phyloP scores from a whole-genome alignment of 495 filamentous ascomycete species.

The Rusavskia elegans region DNA sequence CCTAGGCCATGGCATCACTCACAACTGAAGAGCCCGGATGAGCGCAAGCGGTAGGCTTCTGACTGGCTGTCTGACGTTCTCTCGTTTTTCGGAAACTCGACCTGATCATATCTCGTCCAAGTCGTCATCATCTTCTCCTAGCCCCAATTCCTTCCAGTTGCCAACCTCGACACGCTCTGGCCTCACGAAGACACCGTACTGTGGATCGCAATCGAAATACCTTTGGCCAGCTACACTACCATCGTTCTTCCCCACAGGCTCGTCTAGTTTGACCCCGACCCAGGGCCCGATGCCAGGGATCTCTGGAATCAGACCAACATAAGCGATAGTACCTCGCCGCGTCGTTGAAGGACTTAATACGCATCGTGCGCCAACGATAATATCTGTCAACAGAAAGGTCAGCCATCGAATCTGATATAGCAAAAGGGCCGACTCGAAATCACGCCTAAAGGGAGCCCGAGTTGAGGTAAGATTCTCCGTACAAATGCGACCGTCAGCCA shows the following conservation, averaged over 20 bases:
- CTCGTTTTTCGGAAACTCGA: not conserved
- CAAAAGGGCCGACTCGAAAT: not conserved
- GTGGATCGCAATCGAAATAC: slow-evolving; percentile 59
- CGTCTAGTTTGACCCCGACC: slow-evolving; percentile 74
- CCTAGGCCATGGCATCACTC: too few relatives aligned
- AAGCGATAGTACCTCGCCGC: slow-evolving; percentile 69
- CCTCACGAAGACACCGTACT: slow-evolving; percentile 74
- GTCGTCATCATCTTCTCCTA: slow-evolving; percentile 49
- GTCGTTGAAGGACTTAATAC: slow-evolving; percentile 46
- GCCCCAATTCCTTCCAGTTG: slow-evolving; percentile 51
- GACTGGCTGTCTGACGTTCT: too few relatives aligned
- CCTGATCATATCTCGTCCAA: slow-evolving; percentile 53
- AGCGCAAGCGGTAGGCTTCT: too few relatives aligned
- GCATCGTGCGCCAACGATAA: slow-evolving; percentile 48
- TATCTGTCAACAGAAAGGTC: slow-evolving; percentile 16
- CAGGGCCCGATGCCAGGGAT: slow-evolving; percentile 61
- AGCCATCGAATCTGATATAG: not conserved
- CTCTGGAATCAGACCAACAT: slow-evolving; percentile 64
- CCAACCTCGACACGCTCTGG: slow-evolving; percentile 83
- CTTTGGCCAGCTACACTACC: slow-evolving; percentile 61
- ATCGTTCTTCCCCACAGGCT: slow-evolving; percentile 83
- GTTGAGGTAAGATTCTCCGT: too few relatives aligned
- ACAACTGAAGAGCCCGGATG: too few relatives aligned
- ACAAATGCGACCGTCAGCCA: too few relatives aligned
- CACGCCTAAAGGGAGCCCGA: too few relatives aligned